Conservation (phyloP, 441 rosid species). For the Brassica hybrid region DNA sequence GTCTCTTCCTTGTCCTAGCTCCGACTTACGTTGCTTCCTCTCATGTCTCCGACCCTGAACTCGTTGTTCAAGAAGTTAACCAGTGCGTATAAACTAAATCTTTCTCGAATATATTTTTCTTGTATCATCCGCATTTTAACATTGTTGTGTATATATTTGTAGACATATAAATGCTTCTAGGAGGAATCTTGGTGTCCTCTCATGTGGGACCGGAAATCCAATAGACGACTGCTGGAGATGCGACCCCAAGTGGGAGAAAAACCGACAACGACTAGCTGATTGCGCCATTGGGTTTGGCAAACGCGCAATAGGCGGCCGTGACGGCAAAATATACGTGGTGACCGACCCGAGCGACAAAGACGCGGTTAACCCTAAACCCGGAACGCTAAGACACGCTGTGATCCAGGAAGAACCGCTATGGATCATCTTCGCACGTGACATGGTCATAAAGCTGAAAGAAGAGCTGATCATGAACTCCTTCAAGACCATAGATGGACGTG, state of each 20-base stretch:
- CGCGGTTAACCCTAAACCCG: too few relatives aligned
- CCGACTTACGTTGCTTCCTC: slow-evolving; percentile 39
- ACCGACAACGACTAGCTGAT: slow-evolving; percentile 56
- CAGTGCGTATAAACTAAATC: slow-evolving; percentile 15
- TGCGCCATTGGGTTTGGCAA: slow-evolving; percentile 73
- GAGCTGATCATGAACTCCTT: too few relatives aligned
- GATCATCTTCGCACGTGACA: too few relatives aligned
- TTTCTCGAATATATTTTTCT: background rate
- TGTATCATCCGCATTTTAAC: slow-evolving; percentile 15
- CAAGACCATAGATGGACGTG: too few relatives aligned
- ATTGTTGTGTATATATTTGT: slow-evolving; percentile 1
- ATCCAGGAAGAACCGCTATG: too few relatives aligned
- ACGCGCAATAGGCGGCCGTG: slow-evolving; percentile 71
- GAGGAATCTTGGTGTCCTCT: too few relatives aligned
- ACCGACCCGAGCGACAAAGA: too few relatives aligned
- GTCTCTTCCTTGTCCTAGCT: slow-evolving; percentile 41
- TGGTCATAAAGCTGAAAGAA: too few relatives aligned
- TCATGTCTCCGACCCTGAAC: slow-evolving; percentile 38
- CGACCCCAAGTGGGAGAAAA: slow-evolving; percentile 54
- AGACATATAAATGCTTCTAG: slow-evolving; percentile 43
- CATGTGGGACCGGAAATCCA: slow-evolving; percentile 68
- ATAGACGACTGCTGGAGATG: slow-evolving; percentile 81
- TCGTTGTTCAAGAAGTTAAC: slow-evolving; percentile 42
- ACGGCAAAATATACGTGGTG: slow-evolving; percentile 60
- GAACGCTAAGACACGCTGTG: too few relatives aligned